Conservation (phyloP, 305 asterid genomes). For the Fraxinus greggii region DNA sequence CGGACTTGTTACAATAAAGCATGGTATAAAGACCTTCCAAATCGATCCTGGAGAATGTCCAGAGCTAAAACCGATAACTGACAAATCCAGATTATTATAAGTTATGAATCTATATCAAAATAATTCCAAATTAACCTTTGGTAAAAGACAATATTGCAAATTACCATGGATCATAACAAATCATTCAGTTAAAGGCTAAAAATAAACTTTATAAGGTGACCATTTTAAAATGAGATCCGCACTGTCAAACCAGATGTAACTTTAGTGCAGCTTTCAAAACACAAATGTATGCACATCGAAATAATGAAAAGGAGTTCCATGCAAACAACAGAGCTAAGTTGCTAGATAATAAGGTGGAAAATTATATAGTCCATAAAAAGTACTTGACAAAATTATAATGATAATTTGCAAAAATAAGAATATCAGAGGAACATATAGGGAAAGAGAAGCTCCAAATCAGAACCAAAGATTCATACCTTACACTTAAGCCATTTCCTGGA, state of each 20-base stretch:
- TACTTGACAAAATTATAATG: neutral
- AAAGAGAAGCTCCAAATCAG: neutral
- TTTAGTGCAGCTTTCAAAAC: neutral
- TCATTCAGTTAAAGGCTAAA: neutral
- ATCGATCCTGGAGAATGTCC: neutral
- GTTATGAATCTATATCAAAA: neutral
- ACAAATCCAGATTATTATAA: neutral
- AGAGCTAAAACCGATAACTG: neutral
- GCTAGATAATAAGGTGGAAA: neutral
- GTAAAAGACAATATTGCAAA: neutral
- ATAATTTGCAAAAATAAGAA: neutral
- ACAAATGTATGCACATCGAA: neutral
- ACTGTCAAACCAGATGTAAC: neutral
- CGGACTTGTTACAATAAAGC: neutral
- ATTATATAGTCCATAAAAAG: neutral
- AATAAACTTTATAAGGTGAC: neutral
- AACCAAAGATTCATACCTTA: constrained; percentile 57
- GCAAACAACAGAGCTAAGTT: neutral
- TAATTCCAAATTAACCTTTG: neutral
- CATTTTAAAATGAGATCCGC: neutral
- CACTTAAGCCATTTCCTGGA: constrained; percentile 93
- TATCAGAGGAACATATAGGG: neutral
- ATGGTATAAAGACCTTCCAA: neutral
- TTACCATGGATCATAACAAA: neutral
- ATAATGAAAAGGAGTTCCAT: neutral